Percentiles rank a stretch among this genome's conserved stretches.
Evolutionary conservation across 495 filamentous ascomycete species (phyloP).

Genomic region (Geoglossum glabrum): DNA sequence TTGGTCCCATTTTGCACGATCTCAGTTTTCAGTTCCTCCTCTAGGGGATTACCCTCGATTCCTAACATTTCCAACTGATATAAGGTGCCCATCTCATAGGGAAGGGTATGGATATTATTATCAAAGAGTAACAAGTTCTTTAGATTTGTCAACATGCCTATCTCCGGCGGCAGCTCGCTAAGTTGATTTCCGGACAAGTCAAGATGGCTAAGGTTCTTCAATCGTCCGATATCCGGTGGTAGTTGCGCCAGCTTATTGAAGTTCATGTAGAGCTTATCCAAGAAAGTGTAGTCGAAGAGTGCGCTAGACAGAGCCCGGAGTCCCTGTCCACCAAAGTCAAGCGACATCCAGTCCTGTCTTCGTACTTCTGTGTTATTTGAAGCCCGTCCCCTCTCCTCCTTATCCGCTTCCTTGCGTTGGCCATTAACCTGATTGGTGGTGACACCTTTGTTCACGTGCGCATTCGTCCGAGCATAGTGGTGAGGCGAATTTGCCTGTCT

Average conservation of each 20-base stretch:
- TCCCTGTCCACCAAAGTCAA: constrained; percentile 89
- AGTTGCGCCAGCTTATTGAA: constrained; percentile 69
- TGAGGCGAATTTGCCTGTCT: constrained; percentile 41
- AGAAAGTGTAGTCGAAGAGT: constrained; percentile 69
- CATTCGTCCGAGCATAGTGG: constrained; percentile 33
- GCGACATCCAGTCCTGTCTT: constrained; percentile 68
- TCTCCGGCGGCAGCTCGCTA: constrained; percentile 64
- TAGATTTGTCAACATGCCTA: constrained; percentile 86
- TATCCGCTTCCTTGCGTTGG: constrained; percentile 30
- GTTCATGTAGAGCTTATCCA: constrained; percentile 76
- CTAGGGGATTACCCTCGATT: constrained; percentile 76
- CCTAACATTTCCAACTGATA: constrained; percentile 74
- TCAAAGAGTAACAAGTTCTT: constrained; percentile 66
- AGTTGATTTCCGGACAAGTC: constrained; percentile 81
- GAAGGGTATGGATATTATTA: constrained; percentile 65
- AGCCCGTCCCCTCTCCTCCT: constrained; percentile 42
- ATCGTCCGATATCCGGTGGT: constrained; percentile 54
- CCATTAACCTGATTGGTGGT: constrained; percentile 13
- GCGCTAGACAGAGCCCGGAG: constrained; percentile 56
- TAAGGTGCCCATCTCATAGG: constrained; percentile 70
- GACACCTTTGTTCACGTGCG: constrained; percentile 29
- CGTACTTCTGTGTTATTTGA: constrained; percentile 33
- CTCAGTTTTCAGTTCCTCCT: constrained; percentile 47
- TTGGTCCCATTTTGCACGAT: constrained; percentile 75
- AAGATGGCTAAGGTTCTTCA: constrained; percentile 57